phyloP scores from a whole-genome alignment of 73 alveolate genomes.

The Uronychia binucleata region DNA sequence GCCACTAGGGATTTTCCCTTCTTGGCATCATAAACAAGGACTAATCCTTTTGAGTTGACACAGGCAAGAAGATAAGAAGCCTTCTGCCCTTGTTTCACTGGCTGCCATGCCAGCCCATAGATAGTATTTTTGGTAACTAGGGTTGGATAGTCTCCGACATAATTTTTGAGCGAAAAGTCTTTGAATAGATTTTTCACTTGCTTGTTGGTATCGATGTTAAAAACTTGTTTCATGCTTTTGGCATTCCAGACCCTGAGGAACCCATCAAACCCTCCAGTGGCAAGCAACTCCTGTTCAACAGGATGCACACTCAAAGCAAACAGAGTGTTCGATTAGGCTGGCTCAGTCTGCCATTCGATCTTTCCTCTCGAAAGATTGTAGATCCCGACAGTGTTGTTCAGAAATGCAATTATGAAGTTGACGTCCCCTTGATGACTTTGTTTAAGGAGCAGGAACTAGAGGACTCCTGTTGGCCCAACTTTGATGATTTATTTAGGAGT shows the following conservation, averaged over 20 bases:
- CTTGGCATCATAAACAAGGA: constrained; percentile 58
- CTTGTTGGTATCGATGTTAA: constrained; percentile 48
- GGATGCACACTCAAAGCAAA: constrained; percentile 86
- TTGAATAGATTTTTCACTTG: constrained; percentile 18
- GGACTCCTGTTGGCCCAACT: constrained; percentile 69
- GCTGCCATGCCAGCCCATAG: constrained; percentile 60
- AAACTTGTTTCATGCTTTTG: constrained; percentile 41
- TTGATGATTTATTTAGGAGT: constrained; percentile 68
- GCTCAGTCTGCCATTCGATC: constrained; percentile 68
- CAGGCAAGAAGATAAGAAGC: constrained; percentile 22
- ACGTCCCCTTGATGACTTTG: not conserved
- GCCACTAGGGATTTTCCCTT: constrained; percentile 12
- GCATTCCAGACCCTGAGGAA: constrained; percentile 82
- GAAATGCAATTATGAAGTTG: not conserved
- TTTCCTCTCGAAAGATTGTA: not conserved
- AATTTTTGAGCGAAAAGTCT: not conserved
- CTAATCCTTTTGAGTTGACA: constrained; percentile 61
- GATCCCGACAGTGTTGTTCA: not conserved
- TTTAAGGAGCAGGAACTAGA: not conserved
- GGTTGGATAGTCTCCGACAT: not conserved
- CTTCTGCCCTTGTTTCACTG: constrained; percentile 20
- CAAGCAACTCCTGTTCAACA: constrained; percentile 69
- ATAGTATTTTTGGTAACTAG: constrained; percentile 26
- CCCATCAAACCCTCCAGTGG: constrained; percentile 86
- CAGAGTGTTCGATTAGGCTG: constrained; percentile 86